Evolutionary conservation across 2,329 filamentous ascomycete species (phyloP).

Genomic region (Leptographium lundbergii): DNA sequence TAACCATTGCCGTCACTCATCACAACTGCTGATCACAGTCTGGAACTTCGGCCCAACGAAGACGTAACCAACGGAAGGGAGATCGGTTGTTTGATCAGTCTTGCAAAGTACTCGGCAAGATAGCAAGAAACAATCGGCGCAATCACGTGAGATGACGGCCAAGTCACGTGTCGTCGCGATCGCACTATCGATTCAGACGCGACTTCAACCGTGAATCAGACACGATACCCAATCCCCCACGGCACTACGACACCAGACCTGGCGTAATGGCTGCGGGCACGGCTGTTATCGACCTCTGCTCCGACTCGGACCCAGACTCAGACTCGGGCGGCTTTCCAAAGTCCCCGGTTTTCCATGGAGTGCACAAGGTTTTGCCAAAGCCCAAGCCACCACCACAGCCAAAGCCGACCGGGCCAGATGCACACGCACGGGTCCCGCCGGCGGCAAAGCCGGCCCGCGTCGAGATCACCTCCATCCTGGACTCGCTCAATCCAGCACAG

Average conservation of each 20-base stretch:
- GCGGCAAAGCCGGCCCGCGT: background rate
- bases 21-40: too few species aligned
- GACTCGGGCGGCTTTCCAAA: background rate
- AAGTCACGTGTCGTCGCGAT: background rate
- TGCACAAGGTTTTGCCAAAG: background rate
- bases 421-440: background rate
- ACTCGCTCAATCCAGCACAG: conserved; percentile 42
- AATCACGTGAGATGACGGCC: too few species aligned
- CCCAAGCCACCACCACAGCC: background rate
- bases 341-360: background rate
- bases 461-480: conserved; percentile 23
- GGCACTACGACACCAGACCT: background rate
- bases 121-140: too few species aligned
- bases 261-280: background rate
- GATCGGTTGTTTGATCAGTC: too few species aligned
- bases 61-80: too few species aligned
- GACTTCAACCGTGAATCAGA: background rate
- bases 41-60: too few species aligned
- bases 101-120: too few species aligned
- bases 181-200: background rate
- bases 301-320: background rate
- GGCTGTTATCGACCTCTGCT: background rate
- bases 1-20: too few species aligned
- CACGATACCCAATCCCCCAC: background rate
- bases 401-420: background rate